Base-by-base conservation (phyloP, 2,329 filamentous ascomycete species). In the Scytalidium sp. region DNA sequence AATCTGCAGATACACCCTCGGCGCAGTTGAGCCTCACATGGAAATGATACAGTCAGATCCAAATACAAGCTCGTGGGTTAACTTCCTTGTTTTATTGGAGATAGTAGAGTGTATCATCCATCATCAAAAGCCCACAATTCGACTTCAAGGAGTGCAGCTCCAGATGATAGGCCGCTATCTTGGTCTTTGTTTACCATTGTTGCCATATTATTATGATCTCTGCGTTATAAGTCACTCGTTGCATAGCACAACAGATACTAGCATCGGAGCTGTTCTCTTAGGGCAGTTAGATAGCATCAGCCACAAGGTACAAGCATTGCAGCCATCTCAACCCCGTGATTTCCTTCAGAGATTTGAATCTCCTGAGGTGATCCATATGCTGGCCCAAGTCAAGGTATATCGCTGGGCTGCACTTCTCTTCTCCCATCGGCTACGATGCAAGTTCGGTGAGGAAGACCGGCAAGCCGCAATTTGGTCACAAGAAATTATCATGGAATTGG, bases 331-430 rank as follows among this genome's bases (percentile, higher is more conserved):
- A 15, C 32, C 50, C 10, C 51, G 40, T 46, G 32, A 55, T 11
- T 46, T 62, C 29, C 23, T 55, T 22, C 51, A 56, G 11, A 45
- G 50, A 20, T 62, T 60, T 45, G 45, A 55, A 21, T 47, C 59
- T 7, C 50, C 54, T 27, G 60, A 64, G 29, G 50, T 62, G 10
- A 51, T 64, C 45, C 36, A 58, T 21, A 56, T 64, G 19, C 61
- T 63, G 22, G 56, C 59, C 21, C 61, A 64, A 54, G 60, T 59
- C 29, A 60, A 56, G 46, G 48, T 62, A 13, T 64, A 64, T 29
- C 59, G 61, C 15, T 53, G 62, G 11, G 61, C 49, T 19, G 61
- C 45, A 23, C 55, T 64, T 8, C 56, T 64, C 15, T 19, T 63
- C 8, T 50, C 56, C 29, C 61, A 64, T 46, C 54, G 61, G 9